Base-by-base conservation (phyloP, 441 rosid genomes). In the Flueggea neowawraea region DNA sequence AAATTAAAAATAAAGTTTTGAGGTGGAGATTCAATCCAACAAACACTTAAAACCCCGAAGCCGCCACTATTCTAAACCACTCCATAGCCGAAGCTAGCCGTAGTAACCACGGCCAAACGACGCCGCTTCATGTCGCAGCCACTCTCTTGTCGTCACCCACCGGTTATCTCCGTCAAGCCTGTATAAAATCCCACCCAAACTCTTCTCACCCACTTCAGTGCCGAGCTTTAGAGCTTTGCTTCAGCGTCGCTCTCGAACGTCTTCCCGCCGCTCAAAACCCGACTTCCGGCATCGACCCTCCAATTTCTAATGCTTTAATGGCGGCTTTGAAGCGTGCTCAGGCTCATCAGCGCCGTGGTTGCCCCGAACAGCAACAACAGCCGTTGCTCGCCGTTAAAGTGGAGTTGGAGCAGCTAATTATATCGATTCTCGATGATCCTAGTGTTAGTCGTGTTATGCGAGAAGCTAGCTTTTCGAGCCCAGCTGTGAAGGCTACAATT, bases 341-440 rank as follows among this genome's bases (percentile, higher is more conserved):
- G 75, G 98, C 98, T 31, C 97, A 94, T 62, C 98, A 94, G 67
- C 88, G 98, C 2, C 83, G 98, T 22, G 98, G 98, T 10, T 94
- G 97, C 64, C 98, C 97, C 0, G 96, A 93, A 65, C 98, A 93
- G 67, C 98, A 93, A 61, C 98, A 94, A 64, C 98, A 90, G 73
- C 98, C 98, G 6, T 77, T 94, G 45, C 66, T 94, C 15, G 98
- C 98, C 0, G 96, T 94, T 13, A 94, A 94, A 64, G 96, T 94
- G 0, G 97, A 94, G 91, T 86, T 94, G 5, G 97, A 94, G 52
- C 98, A 94, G 85, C 81, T 94, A 45, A 89, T 94, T 28, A 89
- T 94, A 59, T 94, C 98, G 8, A 90, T 94, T 66, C 88, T 94
- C 10, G 98, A 94, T 74, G 98, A 94, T 75, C 98, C 98, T 3